Conservation (phyloP, 805 yeast genomes). For the Lachancea meyersii region DNA sequence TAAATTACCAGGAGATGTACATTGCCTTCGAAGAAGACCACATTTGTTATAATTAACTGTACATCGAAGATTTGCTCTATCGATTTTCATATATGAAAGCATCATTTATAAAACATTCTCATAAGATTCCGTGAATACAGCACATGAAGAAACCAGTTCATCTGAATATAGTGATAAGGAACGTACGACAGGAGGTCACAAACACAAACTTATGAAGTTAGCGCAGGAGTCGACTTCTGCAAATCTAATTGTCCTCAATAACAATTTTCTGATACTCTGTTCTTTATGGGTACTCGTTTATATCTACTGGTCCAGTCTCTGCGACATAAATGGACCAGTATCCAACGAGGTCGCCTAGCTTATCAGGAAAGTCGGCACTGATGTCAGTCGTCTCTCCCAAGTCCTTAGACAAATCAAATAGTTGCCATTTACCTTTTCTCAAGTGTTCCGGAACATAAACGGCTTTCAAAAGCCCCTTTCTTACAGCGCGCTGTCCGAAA, state of each 20-base stretch:
- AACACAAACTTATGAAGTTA: too few relatives aligned
- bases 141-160: too few relatives aligned
- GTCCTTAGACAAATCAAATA: constrained; percentile 39
- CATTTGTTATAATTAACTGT: too few relatives aligned
- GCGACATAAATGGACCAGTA: constrained; percentile 50
- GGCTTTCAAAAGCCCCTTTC: constrained; percentile 46
- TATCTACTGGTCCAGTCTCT: constrained; percentile 43
- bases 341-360: constrained; percentile 37
- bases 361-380: constrained; percentile 33
- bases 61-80: too few relatives aligned
- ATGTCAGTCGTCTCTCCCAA: constrained; percentile 49
- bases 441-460: constrained; percentile 43
- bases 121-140: too few relatives aligned
- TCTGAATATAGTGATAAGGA: too few relatives aligned
- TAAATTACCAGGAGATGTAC: too few relatives aligned
- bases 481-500: constrained; percentile 50
- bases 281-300: constrained; percentile 8
- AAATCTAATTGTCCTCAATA: neutral
- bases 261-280: neutral
- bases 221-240: too few relatives aligned
- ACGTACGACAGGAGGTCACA: too few relatives aligned
- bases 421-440: constrained; percentile 46
- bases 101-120: too few relatives aligned
- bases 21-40: too few relatives aligned
- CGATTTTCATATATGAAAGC: too few relatives aligned